Percentiles rank a stretch among this genome's conserved stretches.
Conservation (phyloP, 768 basidiomycete genomes). For the Lactarius deliciosus region DNA sequence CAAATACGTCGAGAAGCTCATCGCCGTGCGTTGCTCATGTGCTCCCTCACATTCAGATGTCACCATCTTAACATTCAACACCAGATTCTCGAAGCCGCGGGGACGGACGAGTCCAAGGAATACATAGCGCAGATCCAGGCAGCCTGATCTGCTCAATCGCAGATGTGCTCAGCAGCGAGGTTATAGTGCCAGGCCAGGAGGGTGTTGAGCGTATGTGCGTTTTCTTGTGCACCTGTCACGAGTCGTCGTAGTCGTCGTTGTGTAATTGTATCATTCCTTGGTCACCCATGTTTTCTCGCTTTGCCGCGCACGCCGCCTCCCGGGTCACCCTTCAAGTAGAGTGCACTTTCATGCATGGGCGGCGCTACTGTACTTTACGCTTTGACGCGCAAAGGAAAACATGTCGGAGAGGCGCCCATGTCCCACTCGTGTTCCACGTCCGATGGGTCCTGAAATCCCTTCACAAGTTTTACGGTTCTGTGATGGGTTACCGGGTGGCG, state of each 20-base stretch:
- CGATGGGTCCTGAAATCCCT: too few relatives aligned
- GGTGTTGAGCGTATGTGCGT: not conserved
- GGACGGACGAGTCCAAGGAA: constrained; percentile 53
- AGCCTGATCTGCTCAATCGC: constrained; percentile 34
- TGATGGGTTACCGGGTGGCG: constrained; percentile 8
- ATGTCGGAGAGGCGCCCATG: not conserved
- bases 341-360: not conserved
- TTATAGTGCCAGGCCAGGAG: not conserved
- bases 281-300: not conserved
- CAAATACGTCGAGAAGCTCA: constrained; percentile 74
- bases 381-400: constrained; percentile 7
- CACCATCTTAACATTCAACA: constrained; percentile 21
- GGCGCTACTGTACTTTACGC: constrained; percentile 10
- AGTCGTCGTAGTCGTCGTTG: not conserved
- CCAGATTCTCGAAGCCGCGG: constrained; percentile 57
- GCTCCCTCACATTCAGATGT: constrained; percentile 2
- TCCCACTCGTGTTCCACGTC: not conserved
- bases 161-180: not conserved
- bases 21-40: constrained; percentile 49
- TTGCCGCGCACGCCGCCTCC: constrained; percentile 22
- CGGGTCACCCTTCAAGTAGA: constrained; percentile 7
- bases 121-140: constrained; percentile 61
- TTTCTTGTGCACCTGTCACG: not conserved
- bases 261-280: not conserved
- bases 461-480: not conserved